Conservation (phyloP, 1,139 yeast genomes). For the Nakaseomyces kungkrabaensis region DNA sequence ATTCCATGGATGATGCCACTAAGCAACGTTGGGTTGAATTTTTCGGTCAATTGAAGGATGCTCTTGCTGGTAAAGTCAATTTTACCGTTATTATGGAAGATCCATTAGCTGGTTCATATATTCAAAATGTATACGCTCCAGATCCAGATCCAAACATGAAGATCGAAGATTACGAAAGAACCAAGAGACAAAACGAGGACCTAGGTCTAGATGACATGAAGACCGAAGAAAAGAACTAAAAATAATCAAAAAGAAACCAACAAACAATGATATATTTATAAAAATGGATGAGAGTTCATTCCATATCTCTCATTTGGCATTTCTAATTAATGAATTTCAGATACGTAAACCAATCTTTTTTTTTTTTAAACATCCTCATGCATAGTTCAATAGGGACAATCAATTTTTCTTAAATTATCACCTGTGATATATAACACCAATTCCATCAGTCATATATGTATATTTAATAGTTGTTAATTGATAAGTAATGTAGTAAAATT, state of each 20-base stretch:
- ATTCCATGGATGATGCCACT: conserved; percentile 77
- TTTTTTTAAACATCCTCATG: not conserved
- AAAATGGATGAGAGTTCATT: not conserved
- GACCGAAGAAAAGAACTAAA: conserved; percentile 17
- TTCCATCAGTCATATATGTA: too few species aligned
- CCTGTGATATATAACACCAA: too few species aligned
- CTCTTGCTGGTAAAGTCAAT: conserved; percentile 72
- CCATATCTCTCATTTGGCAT: not conserved
- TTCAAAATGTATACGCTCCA: conserved; percentile 97
- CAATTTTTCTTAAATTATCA: too few species aligned
- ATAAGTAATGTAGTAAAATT: too few species aligned
- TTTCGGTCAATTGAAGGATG: conserved; percentile 64
- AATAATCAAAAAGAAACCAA: not conserved
- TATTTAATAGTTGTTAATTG: too few species aligned
- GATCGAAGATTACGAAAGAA: conserved; percentile 82
- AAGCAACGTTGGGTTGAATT: conserved; percentile 73
- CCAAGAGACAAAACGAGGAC: conserved; percentile 79
- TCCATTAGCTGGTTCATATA: conserved; percentile 89
- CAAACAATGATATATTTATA: not conserved
- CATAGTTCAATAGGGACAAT: too few species aligned
- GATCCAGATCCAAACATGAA: conserved; percentile 94
- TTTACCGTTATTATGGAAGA: conserved; percentile 87
- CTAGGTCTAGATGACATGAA: conserved; percentile 81
- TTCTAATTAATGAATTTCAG: not conserved
- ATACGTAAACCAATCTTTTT: not conserved